Evolutionary conservation across 306 rosid species (phyloP), one percentile per base, ranked within the genome.

Genomic region (Gastrolobium bilobum): DNA sequence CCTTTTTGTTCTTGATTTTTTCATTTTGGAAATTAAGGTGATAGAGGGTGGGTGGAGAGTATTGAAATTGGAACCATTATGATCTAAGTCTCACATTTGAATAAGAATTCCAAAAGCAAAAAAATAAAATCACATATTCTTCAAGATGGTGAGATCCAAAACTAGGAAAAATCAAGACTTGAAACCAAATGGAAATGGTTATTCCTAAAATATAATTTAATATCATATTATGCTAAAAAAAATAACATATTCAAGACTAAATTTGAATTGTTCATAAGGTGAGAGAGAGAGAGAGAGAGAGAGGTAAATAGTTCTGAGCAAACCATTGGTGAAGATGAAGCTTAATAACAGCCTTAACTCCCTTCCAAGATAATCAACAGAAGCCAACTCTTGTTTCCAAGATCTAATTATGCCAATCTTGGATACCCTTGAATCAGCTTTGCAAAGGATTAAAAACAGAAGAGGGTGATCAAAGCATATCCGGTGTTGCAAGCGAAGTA

Each of bases 301-400:
- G 60, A 14, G 3, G 66, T 35, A 43, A 58, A 54, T 1, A 58
- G 70, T 60, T 79, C 1, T 78, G 33, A 47, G 40, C 86, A 75
- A 75, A 82, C 82, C 82, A 79, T 82, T 62, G 61, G 13, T 75
- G 73, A 53, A 2, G 84, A 39, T 54, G 82, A 63, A 74, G 80
- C 51, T 79, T 10, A 52, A 77, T 20, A 71, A 15, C 10, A 47
- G 39, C 52, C 60, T 78, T 47, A 29, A 72, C 53, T 59, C 74
- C 57, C 76, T 69, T 64, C 61, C 76, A 84, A 76, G 44, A 65
- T 7, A 71, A 70, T 76, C 35, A 51, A 68, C 2, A 31, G 65
- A 80, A 84, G 63, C 78, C 68, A 81, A 61, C 26, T 10, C 58
- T 78, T 68, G 78, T 66, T 62, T 62, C 73, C 71, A 78, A 69